These are phyloP conservation scores for Phaeotremella fagi DNA, from an alignment of 768 basidiomycete genomes.

Conservation along the genomic window DNA sequence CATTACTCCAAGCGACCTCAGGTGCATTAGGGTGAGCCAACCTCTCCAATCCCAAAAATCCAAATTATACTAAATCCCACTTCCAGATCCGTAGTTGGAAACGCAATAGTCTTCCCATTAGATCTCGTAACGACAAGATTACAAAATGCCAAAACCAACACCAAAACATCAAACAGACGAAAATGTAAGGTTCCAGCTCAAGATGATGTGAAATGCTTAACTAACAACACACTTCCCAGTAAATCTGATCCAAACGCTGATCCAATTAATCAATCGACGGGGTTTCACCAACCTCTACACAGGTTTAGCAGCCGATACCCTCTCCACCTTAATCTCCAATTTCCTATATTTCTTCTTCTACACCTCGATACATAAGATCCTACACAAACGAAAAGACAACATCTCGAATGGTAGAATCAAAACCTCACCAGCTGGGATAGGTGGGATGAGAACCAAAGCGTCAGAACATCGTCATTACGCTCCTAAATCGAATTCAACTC, in stretches of 20 bases:
- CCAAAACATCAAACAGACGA: too few species aligned
- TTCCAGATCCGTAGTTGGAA: slow-evolving; percentile 33
- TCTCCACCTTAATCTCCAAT: slow-evolving; percentile 32
- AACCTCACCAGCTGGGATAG: slow-evolving; percentile 24
- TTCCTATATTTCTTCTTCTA: slow-evolving; percentile 41
- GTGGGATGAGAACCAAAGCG: slow-evolving; percentile 16
- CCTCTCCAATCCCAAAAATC: neutral
- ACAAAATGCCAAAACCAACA: too few species aligned
- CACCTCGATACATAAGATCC: slow-evolving; percentile 22
- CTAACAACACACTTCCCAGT: too few species aligned
- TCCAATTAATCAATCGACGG: slow-evolving; percentile 15
- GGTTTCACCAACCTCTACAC: slow-evolving; percentile 22
- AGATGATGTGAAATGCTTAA: too few species aligned
- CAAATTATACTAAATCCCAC: neutral
- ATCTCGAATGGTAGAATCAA: neutral
- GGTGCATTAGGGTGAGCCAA: slow-evolving; percentile 32
- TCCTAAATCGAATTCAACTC: neutral
- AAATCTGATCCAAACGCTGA: slow-evolving; percentile 23
- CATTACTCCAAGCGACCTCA: slow-evolving; percentile 37
- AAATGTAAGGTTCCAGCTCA: too few species aligned
- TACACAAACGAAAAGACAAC: slow-evolving; percentile 8
- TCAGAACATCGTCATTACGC: neutral
- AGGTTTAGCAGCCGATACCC: slow-evolving; percentile 30
- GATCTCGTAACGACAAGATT: slow-evolving; percentile 40
- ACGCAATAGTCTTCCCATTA: slow-evolving; percentile 40